Conservation (phyloP, 805 yeast species). For the Candida tammaniensis region DNA sequence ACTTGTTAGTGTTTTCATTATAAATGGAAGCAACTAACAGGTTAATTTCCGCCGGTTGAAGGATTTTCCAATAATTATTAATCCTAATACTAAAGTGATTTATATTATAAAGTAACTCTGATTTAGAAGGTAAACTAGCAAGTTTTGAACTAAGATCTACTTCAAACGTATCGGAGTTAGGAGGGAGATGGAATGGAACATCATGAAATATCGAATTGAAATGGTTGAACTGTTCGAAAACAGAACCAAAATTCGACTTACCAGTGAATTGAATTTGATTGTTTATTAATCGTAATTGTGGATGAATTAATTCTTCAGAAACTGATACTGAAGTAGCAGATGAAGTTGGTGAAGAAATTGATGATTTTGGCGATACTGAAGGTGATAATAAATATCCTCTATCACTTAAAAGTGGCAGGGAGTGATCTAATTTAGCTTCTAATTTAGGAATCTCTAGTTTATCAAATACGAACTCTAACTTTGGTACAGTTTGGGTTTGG, state of each 20-base stretch:
- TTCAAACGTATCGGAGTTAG: background rate
- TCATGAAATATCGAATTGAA: background rate
- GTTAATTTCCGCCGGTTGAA: background rate
- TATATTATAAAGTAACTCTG: background rate
- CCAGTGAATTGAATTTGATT: conserved; percentile 1
- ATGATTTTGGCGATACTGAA: conserved; percentile 4
- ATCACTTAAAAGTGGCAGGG: background rate
- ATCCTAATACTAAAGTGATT: background rate
- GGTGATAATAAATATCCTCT: background rate
- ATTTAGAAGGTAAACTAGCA: conserved; percentile 1
- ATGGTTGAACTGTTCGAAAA: conserved; percentile 3
- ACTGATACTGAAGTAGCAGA: background rate
- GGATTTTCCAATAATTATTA: conserved; percentile 2
- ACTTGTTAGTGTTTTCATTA: conserved; percentile 3
- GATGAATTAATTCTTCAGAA: conserved; percentile 1
- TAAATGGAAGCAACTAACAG: conserved; percentile 2
- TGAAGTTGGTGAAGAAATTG: background rate
- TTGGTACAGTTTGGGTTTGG: too few relatives aligned
- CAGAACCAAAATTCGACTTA: background rate
- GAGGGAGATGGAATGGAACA: too few relatives aligned
- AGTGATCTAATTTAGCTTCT: background rate
- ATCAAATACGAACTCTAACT: too few relatives aligned
- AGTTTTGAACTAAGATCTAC: background rate
- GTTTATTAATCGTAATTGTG: background rate
- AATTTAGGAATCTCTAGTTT: too few relatives aligned